phyloP scores from a whole-genome alignment of 108 stramenopile species.

The Aurantiochytrium sp. region DNA sequence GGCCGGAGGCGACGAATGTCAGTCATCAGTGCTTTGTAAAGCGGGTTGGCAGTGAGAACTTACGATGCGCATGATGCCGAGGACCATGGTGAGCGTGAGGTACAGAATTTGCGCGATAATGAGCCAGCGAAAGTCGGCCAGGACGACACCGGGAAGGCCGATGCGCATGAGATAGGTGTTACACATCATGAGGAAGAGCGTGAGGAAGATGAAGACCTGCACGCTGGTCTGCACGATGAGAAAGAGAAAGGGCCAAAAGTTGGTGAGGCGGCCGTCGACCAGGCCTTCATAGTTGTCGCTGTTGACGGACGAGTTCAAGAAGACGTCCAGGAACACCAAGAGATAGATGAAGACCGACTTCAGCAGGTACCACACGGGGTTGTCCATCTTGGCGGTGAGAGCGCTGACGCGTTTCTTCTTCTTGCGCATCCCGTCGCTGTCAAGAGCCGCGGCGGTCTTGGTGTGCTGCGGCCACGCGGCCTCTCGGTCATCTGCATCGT shows the following conservation, averaged over 20 bases:
- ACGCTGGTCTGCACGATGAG: conserved; percentile 9
- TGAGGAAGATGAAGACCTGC: conserved; percentile 20
- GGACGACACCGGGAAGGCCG: background rate
- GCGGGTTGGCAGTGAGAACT: background rate
- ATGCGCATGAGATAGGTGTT: conserved; percentile 31
- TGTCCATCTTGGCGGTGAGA: background rate
- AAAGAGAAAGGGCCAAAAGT: conserved; percentile 30
- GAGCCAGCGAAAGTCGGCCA: background rate
- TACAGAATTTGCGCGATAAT: background rate
- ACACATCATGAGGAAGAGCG: conserved; percentile 7
- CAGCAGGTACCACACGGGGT: conserved; percentile 3
- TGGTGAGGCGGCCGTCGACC: conserved; percentile 1
- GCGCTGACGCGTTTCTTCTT: background rate
- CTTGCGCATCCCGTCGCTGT: background rate
- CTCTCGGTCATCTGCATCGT: no score
- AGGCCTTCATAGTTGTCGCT: conserved; percentile 27
- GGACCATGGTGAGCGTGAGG: background rate
- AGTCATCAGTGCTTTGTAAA: no score
- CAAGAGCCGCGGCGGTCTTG: no score
- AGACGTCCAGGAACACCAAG: background rate
- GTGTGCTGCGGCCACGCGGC: no score
- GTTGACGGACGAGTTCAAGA: conserved; percentile 3
- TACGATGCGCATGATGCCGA: conserved; percentile 12
- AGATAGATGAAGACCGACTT: background rate
- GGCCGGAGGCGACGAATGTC: no score